Conservation (phyloP, 164 flowering plant species). For the Dillenia suffruticosa region DNA sequence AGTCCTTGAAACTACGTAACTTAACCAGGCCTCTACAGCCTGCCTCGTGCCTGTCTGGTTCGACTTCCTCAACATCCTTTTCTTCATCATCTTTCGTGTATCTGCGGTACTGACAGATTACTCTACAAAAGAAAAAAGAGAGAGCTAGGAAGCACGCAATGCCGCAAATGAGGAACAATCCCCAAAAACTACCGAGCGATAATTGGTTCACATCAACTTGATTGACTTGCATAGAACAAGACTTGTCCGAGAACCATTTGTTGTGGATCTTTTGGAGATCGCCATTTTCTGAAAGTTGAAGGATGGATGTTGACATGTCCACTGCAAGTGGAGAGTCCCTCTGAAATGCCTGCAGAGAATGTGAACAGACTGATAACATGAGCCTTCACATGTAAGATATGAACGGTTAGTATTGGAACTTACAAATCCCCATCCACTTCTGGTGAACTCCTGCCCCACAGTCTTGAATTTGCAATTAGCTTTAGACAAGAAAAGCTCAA, state of each 20-base stretch:
- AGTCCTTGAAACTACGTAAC: slow-evolving; percentile 43
- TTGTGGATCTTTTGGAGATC: slow-evolving; percentile 79
- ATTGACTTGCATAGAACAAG: slow-evolving; percentile 37
- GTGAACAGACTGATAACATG: not conserved
- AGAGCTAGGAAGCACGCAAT: slow-evolving; percentile 63
- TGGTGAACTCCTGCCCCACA: slow-evolving; percentile 86
- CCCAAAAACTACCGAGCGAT: slow-evolving; percentile 86
- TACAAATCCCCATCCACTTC: slow-evolving; percentile 98
- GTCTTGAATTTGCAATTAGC: slow-evolving; percentile 52
- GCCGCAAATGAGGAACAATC: slow-evolving; percentile 83
- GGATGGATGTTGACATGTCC: slow-evolving; percentile 87
- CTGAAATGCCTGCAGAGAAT: slow-evolving; percentile 62
- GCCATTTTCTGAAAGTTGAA: slow-evolving; percentile 84
- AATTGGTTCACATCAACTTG: slow-evolving; percentile 43
- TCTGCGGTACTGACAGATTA: slow-evolving; percentile 49
- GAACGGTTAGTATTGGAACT: slow-evolving; percentile 24
- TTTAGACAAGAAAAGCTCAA: slow-evolving; percentile 59
- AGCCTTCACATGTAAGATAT: too few relatives aligned
- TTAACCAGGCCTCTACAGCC: slow-evolving; percentile 14
- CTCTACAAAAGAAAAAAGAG: slow-evolving; percentile 40
- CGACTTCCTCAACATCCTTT: slow-evolving; percentile 23
- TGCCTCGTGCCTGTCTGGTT: slow-evolving; percentile 13
- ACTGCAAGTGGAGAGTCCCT: slow-evolving; percentile 90
- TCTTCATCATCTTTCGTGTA: slow-evolving; percentile 33
- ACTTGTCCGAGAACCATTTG: slow-evolving; percentile 50